These are phyloP conservation scores for Globisporangium spinosum DNA, from an alignment of 352 stramenopile genomes.

Conservation along the genomic window DNA sequence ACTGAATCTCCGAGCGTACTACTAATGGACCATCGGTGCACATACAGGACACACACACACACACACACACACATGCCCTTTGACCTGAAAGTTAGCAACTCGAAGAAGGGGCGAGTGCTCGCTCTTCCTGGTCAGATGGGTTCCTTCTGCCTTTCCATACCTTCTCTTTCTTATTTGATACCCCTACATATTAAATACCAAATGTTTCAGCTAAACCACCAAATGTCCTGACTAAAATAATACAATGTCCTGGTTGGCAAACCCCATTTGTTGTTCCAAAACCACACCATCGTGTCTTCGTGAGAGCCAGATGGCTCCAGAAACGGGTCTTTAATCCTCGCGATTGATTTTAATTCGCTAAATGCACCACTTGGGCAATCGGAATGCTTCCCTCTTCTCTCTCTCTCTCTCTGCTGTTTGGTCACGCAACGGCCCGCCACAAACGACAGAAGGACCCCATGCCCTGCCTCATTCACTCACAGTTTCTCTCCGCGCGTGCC, in stretches of 20 bases:
- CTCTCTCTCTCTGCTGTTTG: not conserved
- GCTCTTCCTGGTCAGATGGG: not conserved
- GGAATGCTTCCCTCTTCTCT: not conserved
- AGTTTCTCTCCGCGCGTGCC: not conserved
- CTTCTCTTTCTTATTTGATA: not conserved
- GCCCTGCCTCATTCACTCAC: not conserved
- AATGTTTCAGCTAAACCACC: too few species aligned
- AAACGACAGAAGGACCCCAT: not conserved
- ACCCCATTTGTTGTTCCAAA: not conserved
- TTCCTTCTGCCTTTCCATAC: not conserved
- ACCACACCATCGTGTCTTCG: not conserved
- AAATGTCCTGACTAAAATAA: not conserved
- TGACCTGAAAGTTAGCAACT: too few species aligned
- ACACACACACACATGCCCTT: too few species aligned
- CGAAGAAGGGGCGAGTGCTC: not conserved
- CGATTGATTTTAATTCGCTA: conserved; percentile 1
- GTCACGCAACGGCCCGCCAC: not conserved
- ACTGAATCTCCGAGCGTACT: too few species aligned
- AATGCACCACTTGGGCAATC: not conserved
- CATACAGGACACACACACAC: too few species aligned
- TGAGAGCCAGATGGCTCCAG: not conserved
- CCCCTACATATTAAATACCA: not conserved
- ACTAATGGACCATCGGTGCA: too few species aligned
- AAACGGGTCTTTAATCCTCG: conserved; percentile 1
- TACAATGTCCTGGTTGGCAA: not conserved